Evolutionary conservation across 768 basidiomycete genomes (phyloP).

Genomic region (Phylloporus sp.): DNA sequence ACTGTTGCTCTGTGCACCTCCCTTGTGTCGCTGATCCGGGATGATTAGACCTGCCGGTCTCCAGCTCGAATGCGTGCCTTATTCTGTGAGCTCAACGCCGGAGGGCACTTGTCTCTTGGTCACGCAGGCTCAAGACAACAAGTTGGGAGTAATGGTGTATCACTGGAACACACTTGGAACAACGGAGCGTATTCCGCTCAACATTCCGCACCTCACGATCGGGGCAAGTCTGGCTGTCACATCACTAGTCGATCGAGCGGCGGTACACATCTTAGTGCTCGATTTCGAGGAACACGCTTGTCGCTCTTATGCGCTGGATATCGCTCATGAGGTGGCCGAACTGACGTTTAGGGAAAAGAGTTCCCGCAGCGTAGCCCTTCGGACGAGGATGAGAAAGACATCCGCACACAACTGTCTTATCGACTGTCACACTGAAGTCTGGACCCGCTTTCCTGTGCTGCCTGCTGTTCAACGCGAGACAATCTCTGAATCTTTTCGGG

Average conservation of each 20-base stretch:
- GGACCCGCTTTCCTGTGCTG: conserved; percentile 58
- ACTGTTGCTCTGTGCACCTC: not conserved
- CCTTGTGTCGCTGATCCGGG: too few relatives aligned
- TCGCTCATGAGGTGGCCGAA: conserved; percentile 52
- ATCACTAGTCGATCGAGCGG: conserved; percentile 41
- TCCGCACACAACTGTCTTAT: conserved; percentile 48
- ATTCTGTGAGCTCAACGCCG: too few relatives aligned
- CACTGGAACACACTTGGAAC: conserved; percentile 59
- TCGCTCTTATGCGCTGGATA: conserved; percentile 45
- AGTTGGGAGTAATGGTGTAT: conserved; percentile 28
- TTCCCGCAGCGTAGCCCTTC: conserved; percentile 6
- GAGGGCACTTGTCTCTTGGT: too few relatives aligned
- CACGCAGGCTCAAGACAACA: too few relatives aligned
- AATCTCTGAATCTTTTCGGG: conserved; percentile 29
- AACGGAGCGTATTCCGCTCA: conserved; percentile 38
- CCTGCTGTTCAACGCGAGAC: conserved; percentile 48
- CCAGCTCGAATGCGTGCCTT: too few relatives aligned
- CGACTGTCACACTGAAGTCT: conserved; percentile 53
- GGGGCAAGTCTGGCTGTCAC: conserved; percentile 34
- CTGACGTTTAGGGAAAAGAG: conserved; percentile 50
- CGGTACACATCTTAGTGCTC: conserved; percentile 42
- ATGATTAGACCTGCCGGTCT: too few relatives aligned
- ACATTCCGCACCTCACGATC: conserved; percentile 24
- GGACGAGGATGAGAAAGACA: not conserved
- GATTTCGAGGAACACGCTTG: conserved; percentile 31